Conservation (phyloP, 108 stramenopile genomes). For the Nannochloropsis granulata region DNA sequence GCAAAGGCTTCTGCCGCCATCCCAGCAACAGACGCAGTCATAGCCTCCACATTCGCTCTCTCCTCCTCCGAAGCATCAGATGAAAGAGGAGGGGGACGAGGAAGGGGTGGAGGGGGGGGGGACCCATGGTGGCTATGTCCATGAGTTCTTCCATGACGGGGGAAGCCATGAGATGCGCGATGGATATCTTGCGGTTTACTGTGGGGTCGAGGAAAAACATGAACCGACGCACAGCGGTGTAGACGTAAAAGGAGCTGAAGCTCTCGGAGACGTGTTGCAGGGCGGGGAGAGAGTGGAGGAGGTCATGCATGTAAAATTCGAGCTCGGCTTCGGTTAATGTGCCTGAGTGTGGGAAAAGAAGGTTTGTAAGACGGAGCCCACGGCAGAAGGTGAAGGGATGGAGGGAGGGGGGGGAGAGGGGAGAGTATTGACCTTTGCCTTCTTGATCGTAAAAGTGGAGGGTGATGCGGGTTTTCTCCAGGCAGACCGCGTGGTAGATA, state of each 20-base stretch:
- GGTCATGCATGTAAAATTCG: constrained; percentile 20
- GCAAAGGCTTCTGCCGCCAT: neutral
- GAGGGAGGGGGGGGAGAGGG: neutral
- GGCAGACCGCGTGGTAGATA: constrained; percentile 1
- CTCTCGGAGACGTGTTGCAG: constrained; percentile 7
- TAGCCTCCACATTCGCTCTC: neutral
- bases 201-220: constrained; percentile 45
- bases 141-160: constrained; percentile 29
- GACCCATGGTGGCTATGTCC: constrained; percentile 1
- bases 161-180: constrained; percentile 18
- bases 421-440: neutral
- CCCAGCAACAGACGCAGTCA: neutral
- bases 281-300: neutral
- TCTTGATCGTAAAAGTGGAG: neutral
- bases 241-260: constrained; percentile 44
- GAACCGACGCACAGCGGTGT: constrained; percentile 42
- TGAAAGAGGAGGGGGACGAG: neutral
- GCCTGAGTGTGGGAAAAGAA: too few species aligned
- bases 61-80: neutral
- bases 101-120: neutral
- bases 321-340: constrained; percentile 21
- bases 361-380: neutral
- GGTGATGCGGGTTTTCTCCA: constrained; percentile 13
- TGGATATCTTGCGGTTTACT: constrained; percentile 18
- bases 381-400: neutral